phyloP scores from a whole-genome alignment of 2,329 filamentous ascomycete genomes.

The Scolecobasidium constrictum region DNA sequence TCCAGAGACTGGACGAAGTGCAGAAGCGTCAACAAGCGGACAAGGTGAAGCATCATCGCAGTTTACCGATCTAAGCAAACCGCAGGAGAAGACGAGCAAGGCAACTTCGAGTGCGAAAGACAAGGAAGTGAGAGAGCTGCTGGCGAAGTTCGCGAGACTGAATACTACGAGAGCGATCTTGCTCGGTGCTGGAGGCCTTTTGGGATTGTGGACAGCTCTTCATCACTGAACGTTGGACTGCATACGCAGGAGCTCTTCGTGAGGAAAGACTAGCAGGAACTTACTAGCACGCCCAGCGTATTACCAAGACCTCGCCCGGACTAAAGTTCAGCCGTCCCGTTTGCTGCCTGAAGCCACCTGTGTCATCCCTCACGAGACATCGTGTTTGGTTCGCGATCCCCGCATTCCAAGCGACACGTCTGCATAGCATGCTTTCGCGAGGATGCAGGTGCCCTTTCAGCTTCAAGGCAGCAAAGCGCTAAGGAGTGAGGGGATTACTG shows the following conservation, averaged over 20 bases:
- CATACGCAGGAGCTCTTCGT: too few relatives aligned
- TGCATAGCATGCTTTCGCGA: neutral
- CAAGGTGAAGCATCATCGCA: conserved; percentile 18
- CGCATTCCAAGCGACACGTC: neutral
- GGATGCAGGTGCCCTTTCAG: neutral
- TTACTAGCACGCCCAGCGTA: too few relatives aligned
- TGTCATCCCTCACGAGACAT: neutral
- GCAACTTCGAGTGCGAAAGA: conserved; percentile 14
- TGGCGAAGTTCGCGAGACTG: conserved; percentile 16
- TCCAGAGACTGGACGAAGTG: conserved; percentile 8
- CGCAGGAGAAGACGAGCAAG: conserved; percentile 14
- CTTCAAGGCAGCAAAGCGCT: too few relatives aligned
- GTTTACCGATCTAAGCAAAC: conserved; percentile 18
- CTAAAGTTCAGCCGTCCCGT: too few relatives aligned
- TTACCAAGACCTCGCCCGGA: too few relatives aligned
- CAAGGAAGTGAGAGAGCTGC: conserved; percentile 14
- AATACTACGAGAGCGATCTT: conserved; percentile 17
- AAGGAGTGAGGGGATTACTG: too few relatives aligned
- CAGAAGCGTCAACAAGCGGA: conserved; percentile 15
- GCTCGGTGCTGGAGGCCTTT: conserved; percentile 17
- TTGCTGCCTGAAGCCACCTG: neutral
- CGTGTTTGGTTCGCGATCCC: neutral
- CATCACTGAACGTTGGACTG: too few relatives aligned
- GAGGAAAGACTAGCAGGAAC: too few relatives aligned
- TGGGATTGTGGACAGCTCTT: conserved; percentile 16